Base-by-base conservation (phyloP, 2,329 filamentous ascomycete genomes). In the Hymenoscyphus linearis region DNA sequence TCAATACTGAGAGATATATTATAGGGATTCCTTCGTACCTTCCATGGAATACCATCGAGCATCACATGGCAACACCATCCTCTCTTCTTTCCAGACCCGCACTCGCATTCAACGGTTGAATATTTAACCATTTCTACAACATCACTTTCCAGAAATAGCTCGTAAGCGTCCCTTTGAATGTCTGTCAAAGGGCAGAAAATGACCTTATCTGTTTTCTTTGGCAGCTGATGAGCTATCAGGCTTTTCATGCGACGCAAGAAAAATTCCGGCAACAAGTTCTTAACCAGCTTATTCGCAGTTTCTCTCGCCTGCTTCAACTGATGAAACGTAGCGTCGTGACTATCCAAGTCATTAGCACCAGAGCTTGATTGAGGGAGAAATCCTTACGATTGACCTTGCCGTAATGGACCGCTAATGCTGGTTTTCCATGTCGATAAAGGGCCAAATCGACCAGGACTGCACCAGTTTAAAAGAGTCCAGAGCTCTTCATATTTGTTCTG, bases 401-500 rank as follows among this genome's bases (percentile, higher is more conserved):
- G 90, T 59, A 99, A 78, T 0, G 93, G 95, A 25, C 87, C 83
- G 58, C 87, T 87, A 62, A 99, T 91, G 40, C 83, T 85, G 22
- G 82, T 80, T 69, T 86, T 88, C 95, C 95, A 99, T 50, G 90
- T 89, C 4, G 82, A 78, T 10, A 89, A 76, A 0, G 85, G 83
- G 0, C 86, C 85, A 65, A 89, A 82, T 54, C 81, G 76, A 0
- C 92, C 93, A 0, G 95, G 95, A 68, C 96, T 95, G 0, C 92
- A 93, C 95, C 95, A 99, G 72, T 99, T 96, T 2, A 99, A 79
- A 0, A 99, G 79, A 0, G 92, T 96, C 93, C 93, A 99, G 0
- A 99, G 81, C 74, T 99, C 95, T 72, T 97, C 91, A 73, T 99
- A 99, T 67, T 91, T 95, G 74, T 99, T 99, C 72, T 99, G 95